phyloP scores from a whole-genome alignment of 2,329 filamentous ascomycete genomes.

The Malbranchea cinnamomea region DNA sequence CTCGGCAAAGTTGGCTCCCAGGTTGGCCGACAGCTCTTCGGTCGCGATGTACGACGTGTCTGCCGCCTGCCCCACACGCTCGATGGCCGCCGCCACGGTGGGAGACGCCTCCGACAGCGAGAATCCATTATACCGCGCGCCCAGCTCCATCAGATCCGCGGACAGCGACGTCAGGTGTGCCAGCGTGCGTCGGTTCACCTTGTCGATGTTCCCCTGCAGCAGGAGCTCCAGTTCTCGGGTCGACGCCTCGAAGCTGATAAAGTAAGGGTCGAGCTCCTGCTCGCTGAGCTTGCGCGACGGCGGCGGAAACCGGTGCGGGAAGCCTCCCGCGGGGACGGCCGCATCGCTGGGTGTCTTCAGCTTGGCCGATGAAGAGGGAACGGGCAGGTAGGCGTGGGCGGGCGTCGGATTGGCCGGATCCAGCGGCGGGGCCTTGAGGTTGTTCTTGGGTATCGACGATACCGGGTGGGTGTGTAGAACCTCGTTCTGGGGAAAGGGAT shows the following conservation, averaged over 20 bases:
- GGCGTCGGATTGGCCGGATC: constrained; percentile 83
- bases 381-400: constrained; percentile 73
- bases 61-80: constrained; percentile 84
- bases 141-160: constrained; percentile 79
- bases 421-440: constrained; percentile 86
- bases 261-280: constrained; percentile 88
- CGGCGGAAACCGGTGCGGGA: constrained; percentile 69
- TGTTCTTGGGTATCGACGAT: constrained; percentile 81
- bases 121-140: constrained; percentile 93
- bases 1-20: constrained; percentile 92
- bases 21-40: constrained; percentile 68
- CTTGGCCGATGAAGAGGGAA: constrained; percentile 75
- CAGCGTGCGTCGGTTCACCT: constrained; percentile 80
- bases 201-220: constrained; percentile 86
- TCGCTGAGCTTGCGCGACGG: constrained; percentile 63
- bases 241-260: constrained; percentile 79
- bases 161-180: constrained; percentile 73
- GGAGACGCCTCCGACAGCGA: constrained; percentile 84
- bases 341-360: constrained; percentile 37
- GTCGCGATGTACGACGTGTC: constrained; percentile 94
- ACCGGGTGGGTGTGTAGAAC: constrained; percentile 88
- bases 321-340: constrained; percentile 40
- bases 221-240: constrained; percentile 83
- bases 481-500: constrained; percentile 49
- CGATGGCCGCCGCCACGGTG: constrained; percentile 80